These are phyloP conservation scores for Galeopsis tetrahit DNA, from an alignment of 257 asterid genomes.

Conservation along the genomic window DNA sequence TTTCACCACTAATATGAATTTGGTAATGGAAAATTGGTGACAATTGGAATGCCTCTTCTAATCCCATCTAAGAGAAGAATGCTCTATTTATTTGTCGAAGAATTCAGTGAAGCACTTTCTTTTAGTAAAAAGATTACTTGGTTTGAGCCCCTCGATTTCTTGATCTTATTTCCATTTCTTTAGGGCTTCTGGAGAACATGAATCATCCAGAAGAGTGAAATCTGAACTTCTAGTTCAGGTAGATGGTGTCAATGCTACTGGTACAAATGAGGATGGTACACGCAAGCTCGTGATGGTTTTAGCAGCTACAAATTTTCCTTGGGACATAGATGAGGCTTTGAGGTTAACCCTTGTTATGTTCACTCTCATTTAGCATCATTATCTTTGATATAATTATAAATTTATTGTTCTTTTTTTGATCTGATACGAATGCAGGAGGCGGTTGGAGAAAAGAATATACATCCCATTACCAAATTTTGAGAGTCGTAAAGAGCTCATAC, in stretches of 20 bases:
- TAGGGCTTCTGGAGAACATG: conserved; percentile 99
- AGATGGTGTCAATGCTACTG: conserved; percentile 86
- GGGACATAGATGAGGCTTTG: conserved; percentile 99
- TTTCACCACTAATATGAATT: background rate
- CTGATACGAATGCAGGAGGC: conserved; percentile 69
- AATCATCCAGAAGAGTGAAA: conserved; percentile 93
- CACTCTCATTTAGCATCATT: conserved; percentile 18
- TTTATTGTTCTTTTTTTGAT: conserved; percentile 16
- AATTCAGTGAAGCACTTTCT: background rate
- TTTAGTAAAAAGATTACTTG: conserved; percentile 2
- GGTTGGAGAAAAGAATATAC: conserved; percentile 92
- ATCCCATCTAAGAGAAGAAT: background rate
- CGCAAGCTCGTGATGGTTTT: conserved; percentile 97
- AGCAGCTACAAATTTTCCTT: conserved; percentile 98
- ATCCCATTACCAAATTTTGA: conserved; percentile 94
- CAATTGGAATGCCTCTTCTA: conserved; percentile 5
- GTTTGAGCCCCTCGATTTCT: conserved; percentile 25
- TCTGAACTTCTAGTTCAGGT: conserved; percentile 94
- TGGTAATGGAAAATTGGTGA: background rate
- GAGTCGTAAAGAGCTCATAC: conserved; percentile 88
- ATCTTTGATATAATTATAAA: conserved; percentile 1
- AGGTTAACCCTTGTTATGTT: conserved; percentile 54
- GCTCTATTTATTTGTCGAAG: background rate
- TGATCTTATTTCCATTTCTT: conserved; percentile 18
- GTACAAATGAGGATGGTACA: conserved; percentile 89